Base-by-base conservation (phyloP, 2,329 filamentous ascomycete genomes). In the Akanthomyces muscarius region DNA sequence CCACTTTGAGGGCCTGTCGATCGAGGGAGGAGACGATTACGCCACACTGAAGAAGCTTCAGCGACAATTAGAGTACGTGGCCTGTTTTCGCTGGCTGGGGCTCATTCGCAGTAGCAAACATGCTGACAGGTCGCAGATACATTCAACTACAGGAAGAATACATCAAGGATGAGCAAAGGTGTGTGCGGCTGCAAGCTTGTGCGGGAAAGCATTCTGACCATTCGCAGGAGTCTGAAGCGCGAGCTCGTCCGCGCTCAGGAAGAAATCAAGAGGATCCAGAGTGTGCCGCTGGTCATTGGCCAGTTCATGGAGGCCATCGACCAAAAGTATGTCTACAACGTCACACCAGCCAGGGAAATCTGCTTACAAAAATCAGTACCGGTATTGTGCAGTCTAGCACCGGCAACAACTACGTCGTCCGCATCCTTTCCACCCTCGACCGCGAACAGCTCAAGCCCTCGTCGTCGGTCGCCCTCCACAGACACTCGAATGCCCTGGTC, bases 291-390 rank as follows among this genome's bases (percentile, higher is more conserved):
- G 66, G 95, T 99, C 66, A 99, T 99, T 75, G 95, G 95, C 65
- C 95, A 99, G 79, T 99, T 99, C 75, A 99, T 99, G 95, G 95
- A 99, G 80, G 95, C 95, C 62, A 99, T 99, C 74, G 95, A 99
- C 77, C 95, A 99, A 80, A 99, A 97, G 92, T 96, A 84, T 76
- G 85, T 65, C 57, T 28, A 44, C 64, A 18, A 30, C 55, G 58
- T 52, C 18, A 28, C 61, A 4, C 61, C 69, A 71, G 63, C 70
- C 63, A 44, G 28, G 63, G 50, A 51, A 25, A 56, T 60, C 47
- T 30, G 16, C 58, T 48, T n/a, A 63, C 14, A 56, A 67, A 44
- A 62, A 60, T 25, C 18, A 97, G 92, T 78, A 99, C 95, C 68
- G 95, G 95, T 63, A 99, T 99, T 69, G 95, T 99, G 66, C 95